Base-by-base conservation (phyloP, 2,329 filamentous ascomycete species). In the Polychaeton citri region DNA sequence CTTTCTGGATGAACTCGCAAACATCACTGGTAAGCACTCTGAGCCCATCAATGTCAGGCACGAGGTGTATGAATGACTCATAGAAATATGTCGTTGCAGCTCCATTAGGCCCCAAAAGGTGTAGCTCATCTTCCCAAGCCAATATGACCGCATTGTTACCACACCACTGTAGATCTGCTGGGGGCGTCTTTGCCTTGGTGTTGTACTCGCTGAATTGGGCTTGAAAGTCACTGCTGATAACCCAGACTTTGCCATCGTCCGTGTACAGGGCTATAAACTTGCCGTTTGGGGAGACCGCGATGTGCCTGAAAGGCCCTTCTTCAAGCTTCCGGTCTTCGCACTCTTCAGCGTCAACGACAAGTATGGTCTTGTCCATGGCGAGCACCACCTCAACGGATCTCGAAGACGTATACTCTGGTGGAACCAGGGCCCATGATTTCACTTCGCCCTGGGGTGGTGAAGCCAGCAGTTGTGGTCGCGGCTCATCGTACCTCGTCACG, bases 1-100 rank as follows among this genome's bases (percentile, higher is more conserved):
- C 86, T 52, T 86, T 87, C 51, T 98, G 87, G n/a, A 98, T 56
- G 52, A 96, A 96, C 49, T 98, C 90, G 60, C 88, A 96, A n/a
- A 82, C 78, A 50, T 94, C 84, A 49, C 92, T 94, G 3, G 85
- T 93, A 32, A 98, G 69, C 6, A 98, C 64, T 12, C 87, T 75
- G 17, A 94, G 79, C n/a, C 90, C 90, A 53, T 98, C 90, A 42
- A 72, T 70, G 66, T 92, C 87, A 12, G 86, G 80, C 30, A 95
- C 68, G 3, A 96, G 71, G 57, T 96, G 90, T 9, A 98, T 81
- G 43, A 84, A 79, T 6, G 80, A 83, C 52, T 96, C 86, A 48
- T 86, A 88, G 6, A 40, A 33, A 57, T 57, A 72, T 59, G 71
- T 77, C 19, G 71, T 76, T 4, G 81, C 77, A 7, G 81, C 74